Evolutionary conservation across 2,329 filamentous ascomycete genomes (phyloP), one percentile per base, ranked within the genome.

Genomic region (Botrytis pseudocinerea): DNA sequence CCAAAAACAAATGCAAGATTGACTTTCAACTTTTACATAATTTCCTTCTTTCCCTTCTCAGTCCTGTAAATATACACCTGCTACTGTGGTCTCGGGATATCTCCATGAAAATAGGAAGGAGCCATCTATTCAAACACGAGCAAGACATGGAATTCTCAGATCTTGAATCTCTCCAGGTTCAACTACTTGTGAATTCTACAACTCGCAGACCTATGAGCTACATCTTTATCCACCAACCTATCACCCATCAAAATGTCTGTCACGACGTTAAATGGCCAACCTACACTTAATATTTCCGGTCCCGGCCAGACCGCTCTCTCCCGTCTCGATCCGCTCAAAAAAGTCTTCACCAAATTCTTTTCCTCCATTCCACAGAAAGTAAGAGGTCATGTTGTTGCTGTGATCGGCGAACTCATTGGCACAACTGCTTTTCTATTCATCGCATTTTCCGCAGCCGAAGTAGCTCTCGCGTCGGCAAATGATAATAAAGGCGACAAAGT

Each of bases 361-460:
- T 65, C 73, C 75, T 42, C 77, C 75, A 28, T 66, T 48, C 25
- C 73, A 18, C 54, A 74, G 75, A 69, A 18, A 9, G 54, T 51
- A 18, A 82, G 84, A 35, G 84, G 84, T 69, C 85, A 87, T 76
- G 74, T 84, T 63, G 82, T 87, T 60, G 85, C 84, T 44, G 80
- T 83, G 22, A 69, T 85, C 16, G 85, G 85, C 32, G 87, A 88
- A 78, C 86, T 87, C 38, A 81, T 86, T 20, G 87, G 87, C 44
- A 88, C 86, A 0, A 84, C 85, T 57, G 73, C 81, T 70, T 81
- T 80, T 69, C 72, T 80, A 69, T 75, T 79, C 72, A 74, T 82
- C 77, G 80, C 80, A 14, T 80, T 79, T 65, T 74, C 78, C 14
- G 77, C 78, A 14, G 77, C 76, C 4, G 76, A 80, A 74, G 74